A percentile compares a stretch with the other conserved stretches of the same genome.
These are phyloP conservation scores for Fimicolochytrium jonesii DNA, from an alignment of 192 early-diverging fungal species.

Conservation along the genomic window DNA sequence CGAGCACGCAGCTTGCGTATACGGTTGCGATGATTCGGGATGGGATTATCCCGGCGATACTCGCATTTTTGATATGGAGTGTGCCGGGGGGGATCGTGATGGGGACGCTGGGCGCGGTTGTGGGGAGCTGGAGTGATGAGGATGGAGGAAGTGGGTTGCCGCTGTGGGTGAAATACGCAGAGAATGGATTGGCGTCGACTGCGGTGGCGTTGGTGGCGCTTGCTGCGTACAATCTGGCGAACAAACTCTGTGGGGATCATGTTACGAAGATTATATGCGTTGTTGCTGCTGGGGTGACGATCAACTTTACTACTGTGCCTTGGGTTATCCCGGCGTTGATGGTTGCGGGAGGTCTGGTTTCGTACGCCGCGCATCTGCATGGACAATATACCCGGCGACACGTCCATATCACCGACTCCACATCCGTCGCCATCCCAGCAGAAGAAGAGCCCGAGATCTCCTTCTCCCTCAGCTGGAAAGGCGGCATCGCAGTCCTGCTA, in stretches of 20 bases:
- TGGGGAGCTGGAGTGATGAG: not conserved
- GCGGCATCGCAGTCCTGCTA: constrained; percentile 37
- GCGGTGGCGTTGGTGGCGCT: constrained; percentile 60
- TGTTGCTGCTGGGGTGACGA: not conserved
- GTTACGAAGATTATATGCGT: not conserved
- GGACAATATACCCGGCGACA: too few relatives aligned
- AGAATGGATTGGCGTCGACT: constrained; percentile 49
- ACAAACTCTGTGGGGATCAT: constrained; percentile 2
- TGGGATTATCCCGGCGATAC: constrained; percentile 29
- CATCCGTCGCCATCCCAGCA: too few relatives aligned
- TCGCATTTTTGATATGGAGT: constrained; percentile 45
- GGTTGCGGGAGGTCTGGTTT: not conserved
- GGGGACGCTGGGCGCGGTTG: constrained; percentile 6
- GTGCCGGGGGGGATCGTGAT: constrained; percentile 56
- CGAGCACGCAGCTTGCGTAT: constrained; percentile 35
- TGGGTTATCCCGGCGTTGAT: constrained; percentile 22
- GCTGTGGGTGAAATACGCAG: constrained; percentile 41
- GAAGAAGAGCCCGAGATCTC: too few relatives aligned
- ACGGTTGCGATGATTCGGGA: constrained; percentile 37
- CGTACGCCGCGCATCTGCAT: not conserved
- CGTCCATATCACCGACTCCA: too few relatives aligned
- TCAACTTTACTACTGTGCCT: not conserved
- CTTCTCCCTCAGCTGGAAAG: not conserved
- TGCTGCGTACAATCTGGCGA: constrained; percentile 39
- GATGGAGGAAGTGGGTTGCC: constrained; percentile 30